These are phyloP conservation scores for Malus orientalis DNA, from an alignment of 306 rosid genomes.

Conservation along the genomic window DNA sequence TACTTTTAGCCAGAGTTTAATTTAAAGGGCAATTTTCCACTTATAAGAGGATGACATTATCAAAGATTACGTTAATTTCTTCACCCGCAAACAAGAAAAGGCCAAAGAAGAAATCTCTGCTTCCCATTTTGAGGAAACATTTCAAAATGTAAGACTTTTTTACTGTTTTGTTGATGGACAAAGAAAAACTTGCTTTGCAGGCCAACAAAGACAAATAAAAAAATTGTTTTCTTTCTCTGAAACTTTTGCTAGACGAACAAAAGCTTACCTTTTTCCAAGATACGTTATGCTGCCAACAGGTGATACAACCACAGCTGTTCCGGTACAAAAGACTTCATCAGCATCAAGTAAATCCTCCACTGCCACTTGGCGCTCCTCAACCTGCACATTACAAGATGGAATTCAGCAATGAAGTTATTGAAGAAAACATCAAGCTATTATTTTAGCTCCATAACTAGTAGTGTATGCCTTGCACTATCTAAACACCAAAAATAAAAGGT, in stretches of 20 bases:
- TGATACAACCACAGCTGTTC: slow-evolving; percentile 95
- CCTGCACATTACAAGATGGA: slow-evolving; percentile 44
- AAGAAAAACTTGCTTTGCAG: slow-evolving; percentile 2
- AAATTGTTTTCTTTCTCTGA: neutral
- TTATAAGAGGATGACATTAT: neutral
- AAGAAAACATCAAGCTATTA: neutral
- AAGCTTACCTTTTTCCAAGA: slow-evolving; percentile 52
- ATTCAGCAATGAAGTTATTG: neutral
- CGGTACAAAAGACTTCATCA: slow-evolving; percentile 93
- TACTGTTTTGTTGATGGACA: slow-evolving; percentile 4
- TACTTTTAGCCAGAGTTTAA: neutral
- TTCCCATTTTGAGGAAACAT: neutral
- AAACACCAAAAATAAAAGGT: slow-evolving; percentile 2
- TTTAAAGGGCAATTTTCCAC: neutral
- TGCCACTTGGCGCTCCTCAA: slow-evolving; percentile 77
- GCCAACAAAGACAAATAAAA: neutral
- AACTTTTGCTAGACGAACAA: neutral
- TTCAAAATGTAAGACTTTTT: neutral
- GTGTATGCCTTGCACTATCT: neutral
- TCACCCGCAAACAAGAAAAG: neutral
- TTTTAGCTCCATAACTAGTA: neutral
- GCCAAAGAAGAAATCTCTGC: neutral
- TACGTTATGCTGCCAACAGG: slow-evolving; percentile 95
- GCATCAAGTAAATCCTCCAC: slow-evolving; percentile 92
- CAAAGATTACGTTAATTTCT: neutral